These are phyloP conservation scores for Wallemia mellicola DNA, from an alignment of 1,284 basidiomycete species.

Conservation along the genomic window DNA sequence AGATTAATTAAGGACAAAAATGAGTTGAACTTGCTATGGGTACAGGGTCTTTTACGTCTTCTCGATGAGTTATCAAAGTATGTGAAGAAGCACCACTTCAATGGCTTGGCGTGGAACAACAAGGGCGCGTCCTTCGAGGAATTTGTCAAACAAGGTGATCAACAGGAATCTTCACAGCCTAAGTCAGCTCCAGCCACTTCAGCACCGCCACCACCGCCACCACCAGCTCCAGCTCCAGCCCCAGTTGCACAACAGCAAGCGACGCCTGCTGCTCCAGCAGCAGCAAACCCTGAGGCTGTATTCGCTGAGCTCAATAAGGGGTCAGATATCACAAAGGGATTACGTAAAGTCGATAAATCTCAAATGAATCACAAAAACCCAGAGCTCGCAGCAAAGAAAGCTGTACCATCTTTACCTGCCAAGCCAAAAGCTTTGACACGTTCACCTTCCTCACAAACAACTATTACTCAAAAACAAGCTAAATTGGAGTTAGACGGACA, in stretches of 20 bases:
- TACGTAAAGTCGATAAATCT: slow-evolving; percentile 80
- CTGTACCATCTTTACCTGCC: slow-evolving; percentile 38
- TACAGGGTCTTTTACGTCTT: slow-evolving; percentile 34
- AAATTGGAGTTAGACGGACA: slow-evolving; percentile 70
- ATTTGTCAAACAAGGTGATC: too few relatives aligned
- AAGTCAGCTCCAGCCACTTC: slow-evolving; percentile 27
- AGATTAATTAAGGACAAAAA: slow-evolving; percentile 82
- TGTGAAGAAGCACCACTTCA: slow-evolving; percentile 58
- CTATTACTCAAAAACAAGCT: slow-evolving; percentile 44
- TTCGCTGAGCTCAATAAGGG: slow-evolving; percentile 79
- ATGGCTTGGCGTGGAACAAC: slow-evolving; percentile 63
- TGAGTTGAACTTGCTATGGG: slow-evolving; percentile 69
- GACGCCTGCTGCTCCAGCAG: slow-evolving; percentile 15
- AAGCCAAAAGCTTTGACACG: slow-evolving; percentile 42
- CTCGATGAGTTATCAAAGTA: slow-evolving; percentile 58
- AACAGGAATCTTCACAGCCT: too few relatives aligned
- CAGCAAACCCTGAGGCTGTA: slow-evolving; percentile 44
- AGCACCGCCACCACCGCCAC: slow-evolving; percentile 18
- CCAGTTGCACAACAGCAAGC: too few relatives aligned
- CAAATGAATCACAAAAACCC: slow-evolving; percentile 99
- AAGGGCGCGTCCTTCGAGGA: not conserved
- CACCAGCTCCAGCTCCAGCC: slow-evolving; percentile 17
- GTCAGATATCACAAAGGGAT: slow-evolving; percentile 55
- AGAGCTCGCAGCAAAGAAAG: slow-evolving; percentile 26
- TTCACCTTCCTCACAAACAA: not conserved